Conservation (phyloP, 345 rosid genomes). For the Lepidium africanum region DNA sequence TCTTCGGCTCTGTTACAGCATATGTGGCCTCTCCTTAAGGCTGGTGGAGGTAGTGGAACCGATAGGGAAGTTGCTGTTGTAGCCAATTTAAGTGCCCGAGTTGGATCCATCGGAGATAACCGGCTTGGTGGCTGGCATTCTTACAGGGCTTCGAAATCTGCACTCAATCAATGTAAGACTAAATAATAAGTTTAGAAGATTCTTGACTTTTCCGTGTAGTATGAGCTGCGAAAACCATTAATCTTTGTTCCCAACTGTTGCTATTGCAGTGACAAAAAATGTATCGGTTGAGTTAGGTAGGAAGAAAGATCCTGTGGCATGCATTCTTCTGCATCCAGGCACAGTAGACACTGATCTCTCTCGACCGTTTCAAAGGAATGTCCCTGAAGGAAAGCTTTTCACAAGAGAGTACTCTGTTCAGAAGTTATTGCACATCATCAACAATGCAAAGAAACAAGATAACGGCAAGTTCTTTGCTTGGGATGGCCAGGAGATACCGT, state of each 20-base stretch:
- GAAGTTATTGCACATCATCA: conserved; percentile 62
- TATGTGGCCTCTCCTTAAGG: conserved; percentile 91
- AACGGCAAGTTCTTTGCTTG: conserved; percentile 93
- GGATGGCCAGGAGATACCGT: conserved; percentile 91
- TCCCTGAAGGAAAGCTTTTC: conserved; percentile 76
- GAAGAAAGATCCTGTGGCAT: conserved; percentile 66
- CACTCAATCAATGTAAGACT: conserved; percentile 66
- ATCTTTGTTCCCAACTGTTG: neutral
- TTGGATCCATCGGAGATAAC: conserved; percentile 84
- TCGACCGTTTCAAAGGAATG: conserved; percentile 72
- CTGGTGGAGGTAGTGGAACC: conserved; percentile 66
- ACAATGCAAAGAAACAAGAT: conserved; percentile 48
- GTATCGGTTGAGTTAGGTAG: conserved; percentile 64
- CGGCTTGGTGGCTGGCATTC: conserved; percentile 88
- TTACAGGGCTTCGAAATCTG: conserved; percentile 82
- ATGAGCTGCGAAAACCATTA: neutral
- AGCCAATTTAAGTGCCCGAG: conserved; percentile 87
- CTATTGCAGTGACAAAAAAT: conserved; percentile 57
- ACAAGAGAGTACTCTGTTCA: conserved; percentile 72
- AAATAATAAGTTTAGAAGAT: neutral
- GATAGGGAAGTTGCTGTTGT: conserved; percentile 73
- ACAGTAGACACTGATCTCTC: conserved; percentile 95
- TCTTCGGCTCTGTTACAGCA: conserved; percentile 49
- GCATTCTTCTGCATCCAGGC: conserved; percentile 90
- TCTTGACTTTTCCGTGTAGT: neutral